Conservation (phyloP, 139 green algal genomes). For the Chlorella sp. region DNA sequence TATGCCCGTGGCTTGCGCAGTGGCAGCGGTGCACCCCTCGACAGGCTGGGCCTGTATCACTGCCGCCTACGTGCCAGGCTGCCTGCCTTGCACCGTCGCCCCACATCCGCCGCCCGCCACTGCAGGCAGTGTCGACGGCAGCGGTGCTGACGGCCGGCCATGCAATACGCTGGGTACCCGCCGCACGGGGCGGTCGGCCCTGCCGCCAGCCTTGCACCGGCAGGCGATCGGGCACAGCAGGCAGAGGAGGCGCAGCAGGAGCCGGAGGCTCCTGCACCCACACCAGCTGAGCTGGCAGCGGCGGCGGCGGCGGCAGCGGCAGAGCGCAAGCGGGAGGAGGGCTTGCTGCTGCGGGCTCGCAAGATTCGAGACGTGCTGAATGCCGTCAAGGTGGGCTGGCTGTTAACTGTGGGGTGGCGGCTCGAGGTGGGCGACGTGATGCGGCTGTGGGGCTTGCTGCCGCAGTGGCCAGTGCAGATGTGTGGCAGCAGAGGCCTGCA, state of each 20-base stretch:
- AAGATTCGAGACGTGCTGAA: neutral
- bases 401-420: neutral
- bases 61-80: neutral
- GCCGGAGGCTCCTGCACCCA: no score
- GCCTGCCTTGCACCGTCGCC: neutral
- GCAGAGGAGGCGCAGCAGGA: neutral
- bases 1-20: no score
- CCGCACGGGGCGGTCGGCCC: no score
- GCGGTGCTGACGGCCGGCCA: neutral
- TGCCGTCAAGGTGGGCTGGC: neutral
- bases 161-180: no score
- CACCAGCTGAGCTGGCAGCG: neutral
- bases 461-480: no score
- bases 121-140: neutral
- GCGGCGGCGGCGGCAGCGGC: neutral
- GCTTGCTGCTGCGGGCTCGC: neutral
- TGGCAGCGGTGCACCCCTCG: no score
- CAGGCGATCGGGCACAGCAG: neutral
- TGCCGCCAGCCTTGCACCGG: no score
- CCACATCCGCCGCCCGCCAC: no score
- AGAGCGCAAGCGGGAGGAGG: conserved; percentile 18
- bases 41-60: no score
- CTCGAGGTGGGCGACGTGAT: neutral
- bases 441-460: neutral
- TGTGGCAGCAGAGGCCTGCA: neutral